Evolutionary conservation across 2,329 filamentous ascomycete species (phyloP).

Genomic region (Rachicladosporium sp.): DNA sequence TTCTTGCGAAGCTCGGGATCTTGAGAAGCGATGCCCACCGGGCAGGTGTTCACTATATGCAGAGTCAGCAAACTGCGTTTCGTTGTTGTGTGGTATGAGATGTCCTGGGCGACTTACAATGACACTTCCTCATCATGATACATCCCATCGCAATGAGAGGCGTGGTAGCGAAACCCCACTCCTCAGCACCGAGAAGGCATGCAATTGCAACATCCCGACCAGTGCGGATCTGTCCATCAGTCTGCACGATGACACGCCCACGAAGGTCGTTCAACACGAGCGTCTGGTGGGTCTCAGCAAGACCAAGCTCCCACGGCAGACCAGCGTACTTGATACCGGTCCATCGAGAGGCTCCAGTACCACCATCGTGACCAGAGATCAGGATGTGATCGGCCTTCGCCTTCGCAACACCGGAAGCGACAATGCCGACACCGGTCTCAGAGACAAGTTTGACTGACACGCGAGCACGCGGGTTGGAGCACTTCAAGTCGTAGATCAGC

Average conservation of each 20-base stretch:
- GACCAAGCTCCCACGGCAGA: constrained; percentile 90
- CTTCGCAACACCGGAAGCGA: constrained; percentile 93
- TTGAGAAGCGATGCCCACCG: constrained; percentile 90
- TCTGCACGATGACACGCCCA: constrained; percentile 91
- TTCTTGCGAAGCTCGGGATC: constrained; percentile 91
- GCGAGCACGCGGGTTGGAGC: constrained; percentile 80
- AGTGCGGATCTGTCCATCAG: constrained; percentile 85
- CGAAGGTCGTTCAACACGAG: constrained; percentile 89
- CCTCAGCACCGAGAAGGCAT: constrained; percentile 90
- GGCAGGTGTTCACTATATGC: constrained; percentile 53
- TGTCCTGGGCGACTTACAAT: constrained; percentile 14
- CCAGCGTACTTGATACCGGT: constrained; percentile 98
- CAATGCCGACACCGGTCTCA: constrained; percentile 93
- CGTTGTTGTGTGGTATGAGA: too few species aligned
- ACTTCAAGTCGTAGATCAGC: constrained; percentile 94
- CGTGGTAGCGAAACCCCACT: constrained; percentile 92
- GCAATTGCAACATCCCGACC: constrained; percentile 90
- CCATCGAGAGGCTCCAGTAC: constrained; percentile 92
- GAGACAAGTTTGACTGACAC: constrained; percentile 97
- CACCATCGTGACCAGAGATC: constrained; percentile 93
- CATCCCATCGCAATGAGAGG: constrained; percentile 95
- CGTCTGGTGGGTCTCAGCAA: constrained; percentile 94
- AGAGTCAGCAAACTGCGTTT: too few species aligned
- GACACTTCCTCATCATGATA: constrained; percentile 82
- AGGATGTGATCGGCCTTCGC: constrained; percentile 94